A percentile compares a stretch with the other conserved stretches of the same genome.
Evolutionary conservation across 306 rosid genomes (phyloP).

Genomic region (Cucumis hystrix): DNA sequence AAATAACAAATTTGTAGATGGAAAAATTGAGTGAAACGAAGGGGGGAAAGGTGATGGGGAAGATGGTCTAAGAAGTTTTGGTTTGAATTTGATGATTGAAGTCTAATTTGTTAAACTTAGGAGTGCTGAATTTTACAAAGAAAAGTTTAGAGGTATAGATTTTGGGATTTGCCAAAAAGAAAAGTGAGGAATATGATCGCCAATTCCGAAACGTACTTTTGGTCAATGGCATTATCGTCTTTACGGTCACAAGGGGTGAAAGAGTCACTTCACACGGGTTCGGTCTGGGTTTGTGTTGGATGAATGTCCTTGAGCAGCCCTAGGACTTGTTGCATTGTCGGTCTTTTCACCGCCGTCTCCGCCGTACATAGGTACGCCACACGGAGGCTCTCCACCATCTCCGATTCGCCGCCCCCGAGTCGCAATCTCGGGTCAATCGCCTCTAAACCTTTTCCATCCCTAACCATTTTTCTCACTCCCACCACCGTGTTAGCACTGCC

Average conservation of each 20-base stretch:
- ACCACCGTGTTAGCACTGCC: conserved; percentile 87
- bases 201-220: background rate
- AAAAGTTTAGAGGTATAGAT: no score
- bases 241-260: background rate
- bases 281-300: conserved; percentile 17
- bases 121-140: no score
- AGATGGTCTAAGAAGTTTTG: no score
- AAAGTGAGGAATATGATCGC: no score
- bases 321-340: conserved; percentile 75
- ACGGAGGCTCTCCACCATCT: conserved; percentile 79
- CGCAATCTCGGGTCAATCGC: conserved; percentile 46
- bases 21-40: no score
- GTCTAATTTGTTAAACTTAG: no score
- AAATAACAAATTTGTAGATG: no score
- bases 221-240: background rate
- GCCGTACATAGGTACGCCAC: conserved; percentile 88
- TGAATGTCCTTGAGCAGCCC: conserved; percentile 78
- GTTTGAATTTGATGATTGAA: no score
- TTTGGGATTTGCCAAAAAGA: no score
- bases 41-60: no score
- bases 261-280: background rate
- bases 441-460: conserved; percentile 43
- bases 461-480: conserved; percentile 63
- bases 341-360: conserved; percentile 76
- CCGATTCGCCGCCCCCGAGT: conserved; percentile 34